phyloP scores from a whole-genome alignment of 2,329 filamentous ascomycete genomes.

The Neobulgaria alba region DNA sequence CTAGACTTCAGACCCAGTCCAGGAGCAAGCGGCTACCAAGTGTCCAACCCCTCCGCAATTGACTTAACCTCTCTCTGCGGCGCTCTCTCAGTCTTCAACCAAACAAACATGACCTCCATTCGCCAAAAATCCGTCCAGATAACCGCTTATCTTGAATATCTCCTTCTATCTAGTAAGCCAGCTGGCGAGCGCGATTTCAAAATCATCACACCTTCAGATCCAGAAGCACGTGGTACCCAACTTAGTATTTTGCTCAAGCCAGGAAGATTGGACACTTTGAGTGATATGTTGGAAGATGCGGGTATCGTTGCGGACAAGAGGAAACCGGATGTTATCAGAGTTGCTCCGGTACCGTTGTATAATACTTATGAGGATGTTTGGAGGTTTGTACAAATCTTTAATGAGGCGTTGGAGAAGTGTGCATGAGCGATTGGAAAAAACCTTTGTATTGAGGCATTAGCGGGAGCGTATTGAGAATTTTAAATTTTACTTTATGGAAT shows the following conservation, averaged over 20 bases:
- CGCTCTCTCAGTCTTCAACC: slow-evolving; percentile 64
- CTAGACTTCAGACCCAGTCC: slow-evolving; percentile 62
- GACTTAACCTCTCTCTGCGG: slow-evolving; percentile 69
- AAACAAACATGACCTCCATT: slow-evolving; percentile 60
- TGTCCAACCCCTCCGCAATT: slow-evolving; percentile 76
- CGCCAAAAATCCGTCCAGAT: slow-evolving; percentile 63
- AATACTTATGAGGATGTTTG: slow-evolving; percentile 70
- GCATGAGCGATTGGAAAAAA: too few species aligned
- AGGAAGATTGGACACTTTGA: slow-evolving; percentile 62
- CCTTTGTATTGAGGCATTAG: too few species aligned
- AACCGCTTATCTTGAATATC: slow-evolving; percentile 67
- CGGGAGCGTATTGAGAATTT: too few species aligned
- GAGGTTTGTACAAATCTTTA: slow-evolving; percentile 46
- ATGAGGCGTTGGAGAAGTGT: slow-evolving; percentile 18
- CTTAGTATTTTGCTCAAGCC: slow-evolving; percentile 62
- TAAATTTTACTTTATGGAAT: too few species aligned
- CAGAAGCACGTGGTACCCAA: slow-evolving; percentile 38
- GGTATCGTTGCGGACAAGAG: slow-evolving; percentile 76
- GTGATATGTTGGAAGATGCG: slow-evolving; percentile 52
- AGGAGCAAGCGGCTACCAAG: slow-evolving; percentile 73
- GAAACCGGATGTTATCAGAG: slow-evolving; percentile 74
- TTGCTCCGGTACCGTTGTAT: slow-evolving; percentile 79
- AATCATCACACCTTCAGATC: slow-evolving; percentile 32
- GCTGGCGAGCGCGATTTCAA: slow-evolving; percentile 33
- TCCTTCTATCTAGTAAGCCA: slow-evolving; percentile 41